phyloP scores from a whole-genome alignment of 2,329 filamentous ascomycete genomes.

The Fonsecaea monophora region DNA sequence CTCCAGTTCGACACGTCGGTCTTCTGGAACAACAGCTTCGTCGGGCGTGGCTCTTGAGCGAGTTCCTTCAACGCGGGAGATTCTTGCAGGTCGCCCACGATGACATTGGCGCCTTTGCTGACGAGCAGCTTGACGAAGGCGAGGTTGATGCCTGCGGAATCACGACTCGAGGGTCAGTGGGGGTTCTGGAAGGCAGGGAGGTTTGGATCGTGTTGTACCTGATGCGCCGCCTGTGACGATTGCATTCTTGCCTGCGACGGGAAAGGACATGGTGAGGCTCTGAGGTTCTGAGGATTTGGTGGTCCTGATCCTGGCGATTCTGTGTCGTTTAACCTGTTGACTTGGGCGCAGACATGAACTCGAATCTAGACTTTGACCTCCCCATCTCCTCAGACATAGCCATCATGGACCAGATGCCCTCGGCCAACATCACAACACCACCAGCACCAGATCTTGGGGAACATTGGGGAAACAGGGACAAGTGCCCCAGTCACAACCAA shows the following conservation, averaged over 20 bases:
- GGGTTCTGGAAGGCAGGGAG: neutral
- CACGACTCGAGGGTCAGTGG: neutral
- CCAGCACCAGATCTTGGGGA: neutral
- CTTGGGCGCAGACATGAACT: neutral
- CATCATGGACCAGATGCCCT: neutral
- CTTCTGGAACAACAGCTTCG: slow-evolving; percentile 51
- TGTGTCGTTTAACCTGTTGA: neutral
- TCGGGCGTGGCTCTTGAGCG: slow-evolving; percentile 40
- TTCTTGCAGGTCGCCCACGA: slow-evolving; percentile 53
- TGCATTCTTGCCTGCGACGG: slow-evolving; percentile 23
- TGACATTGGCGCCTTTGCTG: slow-evolving; percentile 53
- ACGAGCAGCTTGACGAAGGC: slow-evolving; percentile 52
- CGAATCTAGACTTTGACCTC: neutral
- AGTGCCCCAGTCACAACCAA: neutral
- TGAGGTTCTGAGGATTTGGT: neutral
- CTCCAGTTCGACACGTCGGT: slow-evolving; percentile 58
- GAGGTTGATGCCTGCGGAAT: slow-evolving; percentile 51
- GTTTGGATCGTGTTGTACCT: slow-evolving; percentile 8
- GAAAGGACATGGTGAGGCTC: neutral
- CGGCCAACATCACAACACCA: neutral
- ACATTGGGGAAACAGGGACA: neutral
- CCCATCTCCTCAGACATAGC: neutral
- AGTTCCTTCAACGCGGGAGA: slow-evolving; percentile 50
- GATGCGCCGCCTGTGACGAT: slow-evolving; percentile 28
- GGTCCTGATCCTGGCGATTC: neutral